Evolutionary conservation across 1,139 yeast species (phyloP), one percentile per base, ranked within the genome.

Genomic region (Nakaseomyces sp.): DNA sequence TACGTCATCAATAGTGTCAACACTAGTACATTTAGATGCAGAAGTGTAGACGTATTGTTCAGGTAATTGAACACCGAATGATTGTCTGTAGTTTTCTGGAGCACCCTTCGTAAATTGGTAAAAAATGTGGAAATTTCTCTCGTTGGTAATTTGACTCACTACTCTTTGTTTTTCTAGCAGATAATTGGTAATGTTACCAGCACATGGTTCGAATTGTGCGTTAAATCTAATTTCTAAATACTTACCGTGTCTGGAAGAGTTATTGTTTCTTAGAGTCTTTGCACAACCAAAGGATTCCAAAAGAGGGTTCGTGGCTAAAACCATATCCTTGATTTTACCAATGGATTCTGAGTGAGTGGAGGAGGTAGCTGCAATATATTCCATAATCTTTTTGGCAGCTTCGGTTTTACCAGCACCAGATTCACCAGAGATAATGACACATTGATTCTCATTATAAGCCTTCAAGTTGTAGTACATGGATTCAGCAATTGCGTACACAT

Each of bases 401-500:
- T 91, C 98, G 7, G 98, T 91, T 64, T 91, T 91, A 42, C 99
- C 99, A 2, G 99, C 98, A 50, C 99, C 99, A 1, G 96, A 87
- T 64, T 93, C 99, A 44, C 99, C 99, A 4, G 96, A 87, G 54
- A 93, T 93, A 57, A 93, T 93, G 37, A 93, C 98, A 74, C 98
- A 91, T 65, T 93, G 98, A 63, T 81, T 88, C 58, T 93, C 98
- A 46, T 85, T 79, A 65, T 93, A 93, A 0, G 95, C 83, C 66
- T 89, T 89, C 80, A 93, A 76, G 63, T 89, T 86, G 67, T 93
- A 91, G 66, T 83, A 91, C 95, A 93, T 89, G 30, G 94, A 70
- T 65, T 93, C 99, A 17, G 99, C 98, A 58, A 91, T 89, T 42
- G 97, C 96, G 66, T 83, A 93, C 37, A 93, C 98, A 68, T 93